phyloP scores from a whole-genome alignment of 257 asterid species.

The Capsicum pubescens region DNA sequence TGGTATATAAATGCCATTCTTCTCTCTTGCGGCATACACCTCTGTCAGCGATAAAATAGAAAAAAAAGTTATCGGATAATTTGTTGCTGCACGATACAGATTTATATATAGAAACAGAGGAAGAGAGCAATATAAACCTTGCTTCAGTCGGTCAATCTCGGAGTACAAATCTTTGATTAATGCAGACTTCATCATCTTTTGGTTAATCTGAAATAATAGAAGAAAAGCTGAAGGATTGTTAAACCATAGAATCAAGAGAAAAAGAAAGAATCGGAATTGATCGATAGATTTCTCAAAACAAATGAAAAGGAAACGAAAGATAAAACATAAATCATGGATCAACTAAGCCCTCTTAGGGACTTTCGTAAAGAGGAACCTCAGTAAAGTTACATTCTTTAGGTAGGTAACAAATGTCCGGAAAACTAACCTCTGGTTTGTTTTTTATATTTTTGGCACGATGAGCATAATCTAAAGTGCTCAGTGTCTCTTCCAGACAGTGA shows the following conservation, averaged over 20 bases:
- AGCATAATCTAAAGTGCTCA: constrained; percentile 38
- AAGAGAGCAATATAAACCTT: constrained; percentile 56
- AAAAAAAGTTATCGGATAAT: background rate
- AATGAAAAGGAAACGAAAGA: too few relatives aligned
- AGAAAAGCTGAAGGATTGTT: background rate
- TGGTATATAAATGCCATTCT: constrained; percentile 97
- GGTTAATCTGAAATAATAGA: constrained; percentile 28
- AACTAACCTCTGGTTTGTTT: constrained; percentile 36
- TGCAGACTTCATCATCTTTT: constrained; percentile 69
- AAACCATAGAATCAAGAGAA: background rate
- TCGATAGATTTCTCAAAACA: too few relatives aligned
- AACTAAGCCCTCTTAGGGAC: too few relatives aligned
- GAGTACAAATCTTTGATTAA: constrained; percentile 68
- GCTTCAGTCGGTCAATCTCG: constrained; percentile 65
- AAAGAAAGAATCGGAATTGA: too few relatives aligned
- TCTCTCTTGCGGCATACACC: constrained; percentile 99
- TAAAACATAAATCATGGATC: too few relatives aligned
- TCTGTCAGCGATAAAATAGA: constrained; percentile 50
- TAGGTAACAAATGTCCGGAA: constrained; percentile 23
- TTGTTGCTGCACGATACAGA: constrained; percentile 1
- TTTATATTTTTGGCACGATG: constrained; percentile 45
- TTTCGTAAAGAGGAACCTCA: too few relatives aligned
- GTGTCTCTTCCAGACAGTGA: constrained; percentile 35
- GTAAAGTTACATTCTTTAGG: background rate
- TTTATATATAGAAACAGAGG: constrained; percentile 3